Evolutionary conservation across 371 early-diverging fungal genomes (phyloP), one percentile per base, ranked within the genome.

Genomic region (Thermomucor indicae-seudaticae): DNA sequence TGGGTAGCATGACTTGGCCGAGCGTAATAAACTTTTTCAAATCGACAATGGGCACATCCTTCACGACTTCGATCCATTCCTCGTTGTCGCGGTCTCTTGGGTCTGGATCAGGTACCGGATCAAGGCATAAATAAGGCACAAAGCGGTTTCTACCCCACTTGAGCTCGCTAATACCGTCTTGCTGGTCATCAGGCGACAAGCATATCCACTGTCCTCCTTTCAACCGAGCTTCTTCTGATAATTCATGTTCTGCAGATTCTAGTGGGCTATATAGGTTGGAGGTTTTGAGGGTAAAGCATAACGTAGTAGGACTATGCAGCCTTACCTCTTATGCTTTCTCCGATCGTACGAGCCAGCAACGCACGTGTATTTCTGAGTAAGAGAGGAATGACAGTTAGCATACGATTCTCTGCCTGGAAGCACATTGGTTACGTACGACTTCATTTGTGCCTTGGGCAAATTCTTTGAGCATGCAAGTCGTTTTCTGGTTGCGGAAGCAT

Each of bases 121-220:
- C 69, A 12, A 86, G 30, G 31, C 75, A 79, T 5, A 86, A 63
- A 56, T 67, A 83, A 2, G 85, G 84, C 10, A 81, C 61, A 55
- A 86, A 86, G 23, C 75, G 56, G 53, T 86, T 85, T 12, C 56
- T 56, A 29, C 81, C 76, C 84, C 84, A 84, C 58, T 84, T 86
- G 34, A 85, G 53, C 55, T 82, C 79, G 44, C 75, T 69, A 41
- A 83, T 81, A 10, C 83, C 83, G 16, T 72, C 66, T n/a, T 56
- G 54, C 20, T 73, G 69, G 16, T 61, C 65, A 6, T 65, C 57
- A 4, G 78, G 78, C 2, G 78, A 49, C n/a, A 85, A 55, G 17
- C 53, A 58, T 31, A 83, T 70, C 78, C 73, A 78, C 34, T 45
- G 29, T 1, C 83, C 86, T 14, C 64, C 72, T 22, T 62, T 79